Conservation (phyloP, 768 basidiomycete genomes). For the Boletus tomentosulus region DNA sequence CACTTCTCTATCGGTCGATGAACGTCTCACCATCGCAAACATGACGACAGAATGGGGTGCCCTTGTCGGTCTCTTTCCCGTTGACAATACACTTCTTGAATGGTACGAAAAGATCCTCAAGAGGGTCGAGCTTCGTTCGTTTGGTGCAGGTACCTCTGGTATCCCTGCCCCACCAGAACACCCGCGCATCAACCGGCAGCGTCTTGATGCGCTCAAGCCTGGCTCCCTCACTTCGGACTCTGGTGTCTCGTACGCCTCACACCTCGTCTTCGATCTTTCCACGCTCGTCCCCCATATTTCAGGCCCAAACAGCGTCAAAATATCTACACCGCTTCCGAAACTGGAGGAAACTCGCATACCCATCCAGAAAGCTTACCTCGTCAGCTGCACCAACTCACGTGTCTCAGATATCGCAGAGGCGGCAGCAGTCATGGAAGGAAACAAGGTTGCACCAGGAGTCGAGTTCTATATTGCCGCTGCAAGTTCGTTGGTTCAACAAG, state of each 20-base stretch:
- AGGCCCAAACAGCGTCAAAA: slow-evolving; percentile 96
- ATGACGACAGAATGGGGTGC: slow-evolving; percentile 99
- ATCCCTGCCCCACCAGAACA: slow-evolving; percentile 77
- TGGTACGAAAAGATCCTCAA: slow-evolving; percentile 82
- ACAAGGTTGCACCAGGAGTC: slow-evolving; percentile 79
- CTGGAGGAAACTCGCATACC: slow-evolving; percentile 68
- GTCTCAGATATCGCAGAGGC: slow-evolving; percentile 93
- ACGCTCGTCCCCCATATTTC: slow-evolving; percentile 94
- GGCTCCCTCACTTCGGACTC: slow-evolving; percentile 62
- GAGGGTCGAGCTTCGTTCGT: slow-evolving; percentile 74
- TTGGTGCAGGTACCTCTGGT: slow-evolving; percentile 43
- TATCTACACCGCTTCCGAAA: slow-evolving; percentile 89
- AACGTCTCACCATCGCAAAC: slow-evolving; percentile 94
- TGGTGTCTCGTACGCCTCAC: slow-evolving; percentile 77
- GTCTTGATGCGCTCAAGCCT: slow-evolving; percentile 62
- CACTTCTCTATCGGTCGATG: slow-evolving; percentile 73
- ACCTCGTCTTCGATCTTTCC: slow-evolving; percentile 87
- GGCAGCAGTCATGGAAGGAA: slow-evolving; percentile 81
- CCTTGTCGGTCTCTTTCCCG: slow-evolving; percentile 90
- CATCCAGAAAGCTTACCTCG: slow-evolving; percentile 97
- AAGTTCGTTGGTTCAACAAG: slow-evolving; percentile 85
- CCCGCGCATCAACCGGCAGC: slow-evolving; percentile 74
- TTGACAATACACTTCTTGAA: slow-evolving; percentile 71
- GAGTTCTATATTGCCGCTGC: slow-evolving; percentile 98
- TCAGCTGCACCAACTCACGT: slow-evolving; percentile 97